These are phyloP conservation scores for Suillus hirtellus DNA, from an alignment of 768 basidiomycete species.

Conservation along the genomic window DNA sequence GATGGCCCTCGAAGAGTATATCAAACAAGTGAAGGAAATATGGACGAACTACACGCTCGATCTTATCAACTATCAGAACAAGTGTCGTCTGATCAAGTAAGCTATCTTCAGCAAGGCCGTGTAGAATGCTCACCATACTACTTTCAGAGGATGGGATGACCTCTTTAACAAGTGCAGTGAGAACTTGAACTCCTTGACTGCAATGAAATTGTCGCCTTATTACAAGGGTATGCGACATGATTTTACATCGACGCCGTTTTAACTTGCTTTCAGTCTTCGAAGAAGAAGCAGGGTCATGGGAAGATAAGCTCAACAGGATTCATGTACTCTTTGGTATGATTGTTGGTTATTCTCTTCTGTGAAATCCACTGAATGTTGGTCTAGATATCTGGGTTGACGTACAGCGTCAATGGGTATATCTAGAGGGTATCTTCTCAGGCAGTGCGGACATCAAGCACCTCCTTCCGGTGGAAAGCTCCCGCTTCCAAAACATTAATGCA, in stretches of 20 bases:
- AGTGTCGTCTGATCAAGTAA: conserved; percentile 90
- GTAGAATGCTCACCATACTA: conserved; percentile 14
- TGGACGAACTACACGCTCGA: conserved; percentile 97
- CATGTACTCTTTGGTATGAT: conserved; percentile 90
- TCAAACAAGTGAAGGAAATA: conserved; percentile 93
- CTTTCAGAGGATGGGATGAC: conserved; percentile 88
- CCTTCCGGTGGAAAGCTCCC: conserved; percentile 94
- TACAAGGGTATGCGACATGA: conserved; percentile 72
- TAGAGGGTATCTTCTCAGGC: conserved; percentile 99
- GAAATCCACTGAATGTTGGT: conserved; percentile 8
- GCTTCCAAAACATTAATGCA: conserved; percentile 97
- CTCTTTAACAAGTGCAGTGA: conserved; percentile 96
- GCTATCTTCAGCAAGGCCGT: conserved; percentile 16
- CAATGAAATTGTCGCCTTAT: conserved; percentile 98
- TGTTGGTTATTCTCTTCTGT: neutral
- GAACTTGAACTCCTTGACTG: conserved; percentile 91
- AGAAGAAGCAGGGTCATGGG: conserved; percentile 93
- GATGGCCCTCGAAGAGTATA: conserved; percentile 96
- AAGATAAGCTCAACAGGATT: conserved; percentile 94
- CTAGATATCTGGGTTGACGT: conserved; percentile 99
- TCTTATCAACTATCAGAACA: conserved; percentile 97
- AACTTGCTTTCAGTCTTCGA: conserved; percentile 64
- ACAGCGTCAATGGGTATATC: conserved; percentile 98
- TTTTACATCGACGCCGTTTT: neutral
- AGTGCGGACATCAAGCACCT: conserved; percentile 99